Percentiles rank a stretch among this genome's conserved stretches.
phyloP scores from a whole-genome alignment of 208 protist species.

The Crithidia acanthocephali region DNA sequence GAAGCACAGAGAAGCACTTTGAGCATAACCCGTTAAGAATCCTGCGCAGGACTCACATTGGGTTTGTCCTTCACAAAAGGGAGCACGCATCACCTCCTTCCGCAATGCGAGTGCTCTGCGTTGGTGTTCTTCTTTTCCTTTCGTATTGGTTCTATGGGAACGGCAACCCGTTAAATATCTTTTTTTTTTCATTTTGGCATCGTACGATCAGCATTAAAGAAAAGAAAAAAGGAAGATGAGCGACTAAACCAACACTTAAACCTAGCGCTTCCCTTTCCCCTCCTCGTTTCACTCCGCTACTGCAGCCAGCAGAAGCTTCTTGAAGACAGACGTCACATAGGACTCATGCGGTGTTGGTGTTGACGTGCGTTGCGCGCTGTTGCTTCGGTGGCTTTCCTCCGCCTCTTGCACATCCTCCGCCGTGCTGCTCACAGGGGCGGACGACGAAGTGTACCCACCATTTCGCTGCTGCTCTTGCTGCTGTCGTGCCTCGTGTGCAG shows the following conservation, averaged over 20 bases:
- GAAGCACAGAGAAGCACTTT: no score
- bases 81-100: no score
- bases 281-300: conserved; percentile 8
- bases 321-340: conserved; percentile 7
- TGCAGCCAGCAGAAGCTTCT: conserved; percentile 16
- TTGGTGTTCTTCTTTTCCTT: no score
- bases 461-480: neutral
- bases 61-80: no score
- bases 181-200: no score
- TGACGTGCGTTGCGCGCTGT: neutral
- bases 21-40: no score
- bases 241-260: no score
- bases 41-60: no score
- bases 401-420: neutral
- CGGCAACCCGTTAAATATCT: no score
- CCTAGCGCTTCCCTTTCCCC: no score
- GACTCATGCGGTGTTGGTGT: neutral
- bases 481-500: neutral
- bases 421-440: neutral
- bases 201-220: neutral
- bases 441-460: neutral
- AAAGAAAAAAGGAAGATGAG: conserved; percentile 5
- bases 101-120: no score
- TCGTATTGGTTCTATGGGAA: no score
- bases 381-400: neutral